Evolutionary conservation across 768 basidiomycete genomes (phyloP).

Genomic region (Russula griseocarnosa): DNA sequence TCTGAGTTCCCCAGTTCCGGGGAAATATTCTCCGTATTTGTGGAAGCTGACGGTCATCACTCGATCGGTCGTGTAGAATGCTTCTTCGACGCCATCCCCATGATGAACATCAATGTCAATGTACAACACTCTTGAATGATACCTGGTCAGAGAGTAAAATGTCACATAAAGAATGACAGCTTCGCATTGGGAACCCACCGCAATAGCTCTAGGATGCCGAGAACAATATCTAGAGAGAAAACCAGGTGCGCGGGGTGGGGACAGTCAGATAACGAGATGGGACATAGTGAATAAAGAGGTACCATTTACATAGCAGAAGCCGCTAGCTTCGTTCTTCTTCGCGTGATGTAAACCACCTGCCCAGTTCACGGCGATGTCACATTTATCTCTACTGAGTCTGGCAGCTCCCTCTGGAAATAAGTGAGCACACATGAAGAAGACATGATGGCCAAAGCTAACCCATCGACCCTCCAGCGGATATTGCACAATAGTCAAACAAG

Average conservation of each 20-base stretch:
- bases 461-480: slow-evolving; percentile 99
- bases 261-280: background rate
- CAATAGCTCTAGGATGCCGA: slow-evolving; percentile 91
- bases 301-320: slow-evolving; percentile 99
- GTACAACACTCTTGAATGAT: slow-evolving; percentile 91
- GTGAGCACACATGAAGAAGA: background rate
- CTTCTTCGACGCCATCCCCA: slow-evolving; percentile 98
- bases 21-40: slow-evolving; percentile 99
- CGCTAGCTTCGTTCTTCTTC: slow-evolving; percentile 98
- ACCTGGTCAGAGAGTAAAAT: slow-evolving; percentile 45
- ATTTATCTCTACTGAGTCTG: slow-evolving; percentile 90
- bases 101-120: slow-evolving; percentile 99
- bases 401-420: slow-evolving; percentile 84
- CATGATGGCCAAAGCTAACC: slow-evolving; percentile 51
- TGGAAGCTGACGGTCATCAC: slow-evolving; percentile 99
- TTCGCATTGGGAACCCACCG: slow-evolving; percentile 44
- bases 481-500: slow-evolving; percentile 97
- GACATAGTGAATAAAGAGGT: slow-evolving; percentile 26
- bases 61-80: slow-evolving; percentile 97
- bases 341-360: slow-evolving; percentile 98
- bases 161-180: background rate
- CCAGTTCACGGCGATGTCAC: slow-evolving; percentile 99
- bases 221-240: slow-evolving; percentile 73
- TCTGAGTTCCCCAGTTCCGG: slow-evolving; percentile 95
- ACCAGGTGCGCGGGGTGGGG: background rate